phyloP scores from a whole-genome alignment of 345 rosid species.

The Isatis tinctoria region DNA sequence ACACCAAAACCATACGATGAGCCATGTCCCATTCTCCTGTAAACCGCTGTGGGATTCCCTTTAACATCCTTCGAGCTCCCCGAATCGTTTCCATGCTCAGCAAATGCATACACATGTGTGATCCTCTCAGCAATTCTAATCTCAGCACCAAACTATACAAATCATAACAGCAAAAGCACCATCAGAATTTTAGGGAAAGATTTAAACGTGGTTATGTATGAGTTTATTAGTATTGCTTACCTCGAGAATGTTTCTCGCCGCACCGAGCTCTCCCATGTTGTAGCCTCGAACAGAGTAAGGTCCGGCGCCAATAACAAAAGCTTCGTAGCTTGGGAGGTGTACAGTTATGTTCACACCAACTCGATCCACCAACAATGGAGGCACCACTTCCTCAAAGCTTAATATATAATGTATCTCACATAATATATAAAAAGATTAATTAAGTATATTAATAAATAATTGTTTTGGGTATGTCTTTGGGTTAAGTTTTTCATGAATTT shows the following conservation, averaged over 20 bases:
- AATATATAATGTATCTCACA: too few relatives aligned
- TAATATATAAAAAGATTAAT: too few relatives aligned
- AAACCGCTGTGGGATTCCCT: conserved; percentile 94
- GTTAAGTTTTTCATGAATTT: too few relatives aligned
- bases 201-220: not conserved
- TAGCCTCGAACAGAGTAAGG: conserved; percentile 97
- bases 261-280: conserved; percentile 98
- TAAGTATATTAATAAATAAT: too few relatives aligned
- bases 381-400: conserved; percentile 79
- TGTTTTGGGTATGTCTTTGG: too few relatives aligned
- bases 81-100: conserved; percentile 91
- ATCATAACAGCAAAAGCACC: conserved; percentile 5
- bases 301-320: conserved; percentile 92
- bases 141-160: conserved; percentile 80
- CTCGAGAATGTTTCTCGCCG: conserved; percentile 84
- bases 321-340: conserved; percentile 96
- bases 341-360: conserved; percentile 87
- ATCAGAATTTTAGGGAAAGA: not conserved
- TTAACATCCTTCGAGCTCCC: conserved; percentile 94
- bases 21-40: conserved; percentile 87
- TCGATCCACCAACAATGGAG: conserved; percentile 98
- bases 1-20: conserved; percentile 87
- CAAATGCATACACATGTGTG: conserved; percentile 84
- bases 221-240: conserved; percentile 28
- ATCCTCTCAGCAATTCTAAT: conserved; percentile 77